These are phyloP conservation scores for Trichoderma harzianum DNA, from an alignment of 2,329 filamentous ascomycete species.

Conservation along the genomic window DNA sequence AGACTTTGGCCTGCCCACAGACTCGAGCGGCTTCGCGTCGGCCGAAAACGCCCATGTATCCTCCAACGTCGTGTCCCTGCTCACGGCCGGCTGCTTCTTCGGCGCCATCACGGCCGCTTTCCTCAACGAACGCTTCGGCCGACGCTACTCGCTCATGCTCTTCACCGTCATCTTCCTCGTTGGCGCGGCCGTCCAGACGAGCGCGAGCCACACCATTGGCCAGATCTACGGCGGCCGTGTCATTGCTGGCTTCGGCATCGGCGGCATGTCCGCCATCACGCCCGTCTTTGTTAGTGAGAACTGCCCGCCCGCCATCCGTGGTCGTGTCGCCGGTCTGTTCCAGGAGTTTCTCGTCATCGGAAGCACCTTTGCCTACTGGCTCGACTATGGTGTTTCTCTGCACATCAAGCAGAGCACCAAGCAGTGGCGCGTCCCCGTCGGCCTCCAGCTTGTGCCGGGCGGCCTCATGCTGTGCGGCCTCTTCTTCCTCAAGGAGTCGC, in stretches of 20 bases:
- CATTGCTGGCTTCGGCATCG: conserved; percentile 26
- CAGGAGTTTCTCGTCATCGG: conserved; percentile 25
- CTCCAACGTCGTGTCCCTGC: conserved; percentile 22
- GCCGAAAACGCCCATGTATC: conserved; percentile 20
- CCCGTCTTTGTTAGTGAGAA: conserved; percentile 26
- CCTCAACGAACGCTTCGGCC: conserved; percentile 22
- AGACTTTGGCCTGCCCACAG: conserved; percentile 21
- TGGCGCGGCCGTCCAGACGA: conserved; percentile 22
- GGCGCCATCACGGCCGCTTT: conserved; percentile 24
- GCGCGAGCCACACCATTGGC: conserved; percentile 21
- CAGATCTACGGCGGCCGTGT: conserved; percentile 26
- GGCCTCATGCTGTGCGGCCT: conserved; percentile 58
- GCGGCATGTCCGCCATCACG: conserved; percentile 25
- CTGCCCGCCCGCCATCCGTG: conserved; percentile 21
- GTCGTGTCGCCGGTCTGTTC: conserved; percentile 24
- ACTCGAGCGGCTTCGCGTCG: conserved; percentile 18
- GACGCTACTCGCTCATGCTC: conserved; percentile 23
- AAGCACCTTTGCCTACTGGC: conserved; percentile 23
- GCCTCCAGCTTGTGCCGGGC: conserved; percentile 64
- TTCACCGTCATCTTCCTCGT: conserved; percentile 23
- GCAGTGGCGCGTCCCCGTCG: conserved; percentile 65
- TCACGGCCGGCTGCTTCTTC: conserved; percentile 25
- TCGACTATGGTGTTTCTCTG: conserved; percentile 58
- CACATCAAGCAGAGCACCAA: conserved; percentile 44
- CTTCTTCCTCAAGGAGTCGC: conserved; percentile 62